phyloP scores from a whole-genome alignment of 148 eudicot genomes.

The Nepenthes gracilis region DNA sequence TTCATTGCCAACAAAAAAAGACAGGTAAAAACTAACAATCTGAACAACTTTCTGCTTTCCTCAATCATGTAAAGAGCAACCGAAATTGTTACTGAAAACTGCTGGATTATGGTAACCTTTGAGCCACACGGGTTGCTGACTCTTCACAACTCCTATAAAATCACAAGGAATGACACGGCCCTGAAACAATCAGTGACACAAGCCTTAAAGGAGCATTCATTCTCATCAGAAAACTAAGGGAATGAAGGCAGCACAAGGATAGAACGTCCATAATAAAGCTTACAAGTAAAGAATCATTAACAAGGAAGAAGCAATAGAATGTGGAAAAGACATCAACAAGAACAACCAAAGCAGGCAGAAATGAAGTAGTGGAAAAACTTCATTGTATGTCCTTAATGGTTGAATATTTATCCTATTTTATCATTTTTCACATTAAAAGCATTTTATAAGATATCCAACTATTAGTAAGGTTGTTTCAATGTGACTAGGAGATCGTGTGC shows the following conservation, averaged over 20 bases:
- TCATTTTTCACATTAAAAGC: no score
- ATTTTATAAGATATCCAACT: no score
- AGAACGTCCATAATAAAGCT: not conserved
- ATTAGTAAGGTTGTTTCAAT: no score
- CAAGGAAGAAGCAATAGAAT: slow-evolving; percentile 1
- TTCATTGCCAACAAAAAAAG: slow-evolving; percentile 4
- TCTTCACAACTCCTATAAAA: slow-evolving; percentile 86
- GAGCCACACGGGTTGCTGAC: slow-evolving; percentile 94
- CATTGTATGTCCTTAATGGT: no score
- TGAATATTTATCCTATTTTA: no score
- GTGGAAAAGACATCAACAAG: no score
- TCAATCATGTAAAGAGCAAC: not conserved
- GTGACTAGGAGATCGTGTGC: no score
- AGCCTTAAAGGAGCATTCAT: slow-evolving; percentile 4
- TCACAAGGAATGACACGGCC: slow-evolving; percentile 98
- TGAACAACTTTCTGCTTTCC: not conserved
- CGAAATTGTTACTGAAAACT: not conserved
- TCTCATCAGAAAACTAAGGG: not conserved
- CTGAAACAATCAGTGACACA: slow-evolving; percentile 34
- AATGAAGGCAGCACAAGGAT: not conserved
- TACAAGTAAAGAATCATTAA: not conserved
- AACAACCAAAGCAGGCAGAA: no score
- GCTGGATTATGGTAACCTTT: slow-evolving; percentile 37
- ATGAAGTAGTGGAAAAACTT: no score
- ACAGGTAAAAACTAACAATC: slow-evolving; percentile 1